phyloP scores from a whole-genome alignment of 2,329 filamentous ascomycete species.

The Penicillium corylophilum region DNA sequence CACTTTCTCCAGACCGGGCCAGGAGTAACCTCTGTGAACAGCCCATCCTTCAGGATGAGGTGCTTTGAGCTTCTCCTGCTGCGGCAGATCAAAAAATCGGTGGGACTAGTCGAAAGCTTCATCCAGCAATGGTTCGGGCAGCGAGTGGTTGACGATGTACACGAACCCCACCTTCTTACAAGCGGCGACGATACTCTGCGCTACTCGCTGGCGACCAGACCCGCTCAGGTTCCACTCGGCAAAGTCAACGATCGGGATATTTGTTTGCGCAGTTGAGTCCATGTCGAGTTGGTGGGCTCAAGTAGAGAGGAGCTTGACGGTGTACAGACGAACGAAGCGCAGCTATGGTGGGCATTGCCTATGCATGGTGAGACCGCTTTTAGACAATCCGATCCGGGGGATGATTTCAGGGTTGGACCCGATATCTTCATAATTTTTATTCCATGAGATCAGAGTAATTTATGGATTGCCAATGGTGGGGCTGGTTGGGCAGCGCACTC shows the following conservation, averaged over 20 bases:
- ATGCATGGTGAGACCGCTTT: not conserved
- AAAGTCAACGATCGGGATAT: conserved; percentile 45
- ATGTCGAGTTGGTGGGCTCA: not conserved
- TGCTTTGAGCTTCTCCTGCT: conserved; percentile 49
- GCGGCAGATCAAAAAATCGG: conserved; percentile 46
- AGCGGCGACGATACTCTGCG: conserved; percentile 42
- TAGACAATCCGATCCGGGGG: not conserved
- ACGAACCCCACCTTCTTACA: conserved; percentile 50
- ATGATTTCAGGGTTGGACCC: not conserved
- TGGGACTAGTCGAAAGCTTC: conserved; percentile 48
- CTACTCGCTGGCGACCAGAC: conserved; percentile 32
- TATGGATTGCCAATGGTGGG: not conserved
- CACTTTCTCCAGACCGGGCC: conserved; percentile 56
- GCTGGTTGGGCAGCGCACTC: conserved; percentile 20
- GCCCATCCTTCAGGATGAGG: conserved; percentile 51
- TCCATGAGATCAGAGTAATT: no score
- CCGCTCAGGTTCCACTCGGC: conserved; percentile 33
- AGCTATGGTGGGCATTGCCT: not conserved
- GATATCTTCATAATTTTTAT: not conserved
- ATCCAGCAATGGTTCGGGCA: conserved; percentile 39
- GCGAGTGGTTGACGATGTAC: conserved; percentile 51
- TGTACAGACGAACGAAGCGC: not conserved
- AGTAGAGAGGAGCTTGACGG: not conserved
- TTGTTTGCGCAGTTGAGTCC: not conserved
- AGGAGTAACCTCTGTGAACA: conserved; percentile 57